Conservation (phyloP, 495 filamentous ascomycete species). For the Trichocladium uniseriatum region DNA sequence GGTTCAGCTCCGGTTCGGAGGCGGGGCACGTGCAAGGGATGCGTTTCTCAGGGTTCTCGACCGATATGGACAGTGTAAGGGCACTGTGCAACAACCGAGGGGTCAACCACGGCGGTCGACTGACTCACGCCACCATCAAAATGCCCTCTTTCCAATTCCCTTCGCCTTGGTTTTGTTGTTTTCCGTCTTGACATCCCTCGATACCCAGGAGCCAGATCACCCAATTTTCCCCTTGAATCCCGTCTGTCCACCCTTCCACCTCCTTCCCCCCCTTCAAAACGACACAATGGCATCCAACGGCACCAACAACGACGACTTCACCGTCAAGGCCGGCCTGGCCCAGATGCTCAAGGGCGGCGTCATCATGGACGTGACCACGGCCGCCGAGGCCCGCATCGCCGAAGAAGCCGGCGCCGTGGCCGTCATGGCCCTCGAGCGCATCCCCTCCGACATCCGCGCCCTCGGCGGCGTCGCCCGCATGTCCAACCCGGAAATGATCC, state of each 20-base stretch:
- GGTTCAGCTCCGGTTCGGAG: conserved; percentile 7
- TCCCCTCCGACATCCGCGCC: conserved; percentile 90
- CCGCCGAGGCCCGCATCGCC: conserved; percentile 89
- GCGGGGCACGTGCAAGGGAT: conserved; percentile 3
- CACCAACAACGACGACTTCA: conserved; percentile 39
- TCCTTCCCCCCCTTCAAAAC: neutral
- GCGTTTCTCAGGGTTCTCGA: neutral
- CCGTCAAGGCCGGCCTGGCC: conserved; percentile 86
- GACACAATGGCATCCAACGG: conserved; percentile 21
- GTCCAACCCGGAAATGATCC: conserved; percentile 93
- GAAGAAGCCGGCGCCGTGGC: conserved; percentile 93
- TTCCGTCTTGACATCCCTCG: too few relatives aligned
- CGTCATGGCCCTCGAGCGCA: conserved; percentile 97
- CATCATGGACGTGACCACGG: conserved; percentile 98
- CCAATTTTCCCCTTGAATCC: too few relatives aligned
- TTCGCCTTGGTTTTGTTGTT: too few relatives aligned
- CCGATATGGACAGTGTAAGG: neutral
- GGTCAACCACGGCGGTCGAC: neutral
- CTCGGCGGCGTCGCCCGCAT: conserved; percentile 93
- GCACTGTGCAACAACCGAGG: conserved; percentile 9
- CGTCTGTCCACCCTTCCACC: neutral
- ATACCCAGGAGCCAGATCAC: too few relatives aligned
- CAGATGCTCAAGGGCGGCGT: conserved; percentile 98
- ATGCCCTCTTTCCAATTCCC: neutral
- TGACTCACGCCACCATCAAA: conserved; percentile 11